A percentile compares a stretch with the other conserved stretches of the same genome.
Conservation (phyloP, 208 protist genomes). For the Trypanosoma caninum region DNA sequence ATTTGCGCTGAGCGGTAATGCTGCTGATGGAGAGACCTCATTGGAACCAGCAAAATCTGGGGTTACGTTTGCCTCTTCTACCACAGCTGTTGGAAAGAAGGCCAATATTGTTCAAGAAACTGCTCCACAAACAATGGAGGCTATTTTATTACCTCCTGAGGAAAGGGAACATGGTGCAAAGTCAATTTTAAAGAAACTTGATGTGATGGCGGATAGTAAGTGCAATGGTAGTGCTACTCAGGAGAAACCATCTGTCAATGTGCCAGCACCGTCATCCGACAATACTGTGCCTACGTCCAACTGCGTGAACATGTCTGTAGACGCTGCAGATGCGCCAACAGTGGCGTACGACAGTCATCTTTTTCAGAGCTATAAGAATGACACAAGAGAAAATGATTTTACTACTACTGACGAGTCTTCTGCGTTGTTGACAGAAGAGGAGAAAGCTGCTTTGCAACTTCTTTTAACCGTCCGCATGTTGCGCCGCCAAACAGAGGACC, state of each 20-base stretch:
- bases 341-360: background rate
- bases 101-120: too few species aligned
- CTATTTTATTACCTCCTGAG: too few species aligned
- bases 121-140: too few species aligned
- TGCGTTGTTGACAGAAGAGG: conserved; percentile 16
- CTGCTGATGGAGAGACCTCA: too few species aligned
- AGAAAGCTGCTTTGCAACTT: conserved; percentile 31
- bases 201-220: background rate
- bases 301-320: background rate
- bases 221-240: background rate
- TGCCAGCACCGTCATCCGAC: background rate
- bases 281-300: background rate
- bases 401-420: background rate
- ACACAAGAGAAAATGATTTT: background rate
- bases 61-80: too few species aligned
- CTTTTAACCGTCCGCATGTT: conserved; percentile 40
- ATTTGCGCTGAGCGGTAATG: too few species aligned
- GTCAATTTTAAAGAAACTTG: too few species aligned
- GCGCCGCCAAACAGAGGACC: conserved; percentile 53
- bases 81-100: too few species aligned
- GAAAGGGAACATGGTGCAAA: too few species aligned
- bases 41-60: too few species aligned
- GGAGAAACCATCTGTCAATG: background rate
- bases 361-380: background rate
- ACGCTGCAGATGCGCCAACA: background rate